These are phyloP conservation scores for Xerocomus amazonicus DNA, from an alignment of 1,284 basidiomycete species.

Conservation along the genomic window DNA sequence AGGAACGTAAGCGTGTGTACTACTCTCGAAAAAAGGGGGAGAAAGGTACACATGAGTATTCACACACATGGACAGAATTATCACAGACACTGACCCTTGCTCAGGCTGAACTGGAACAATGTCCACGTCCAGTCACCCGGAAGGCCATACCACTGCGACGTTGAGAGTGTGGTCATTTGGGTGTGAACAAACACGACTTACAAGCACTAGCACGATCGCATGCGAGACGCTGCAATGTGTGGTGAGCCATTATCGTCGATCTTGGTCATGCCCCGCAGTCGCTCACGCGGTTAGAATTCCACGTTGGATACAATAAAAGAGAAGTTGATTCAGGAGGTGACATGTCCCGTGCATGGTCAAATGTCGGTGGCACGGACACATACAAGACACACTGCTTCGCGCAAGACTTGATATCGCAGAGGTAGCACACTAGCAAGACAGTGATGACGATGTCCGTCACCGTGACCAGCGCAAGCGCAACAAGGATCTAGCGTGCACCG, in stretches of 20 bases:
- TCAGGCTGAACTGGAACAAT: constrained; percentile 14
- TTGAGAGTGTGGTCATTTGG: neutral
- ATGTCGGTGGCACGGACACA: neutral
- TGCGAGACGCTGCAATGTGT: constrained; percentile 8
- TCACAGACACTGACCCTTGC: constrained; percentile 11
- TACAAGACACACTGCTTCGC: constrained; percentile 7
- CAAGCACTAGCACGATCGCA: constrained; percentile 8
- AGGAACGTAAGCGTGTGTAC: constrained; percentile 20
- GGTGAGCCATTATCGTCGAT: neutral
- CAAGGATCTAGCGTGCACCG: constrained; percentile 5
- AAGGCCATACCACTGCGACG: constrained; percentile 11
- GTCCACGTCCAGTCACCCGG: constrained; percentile 8
- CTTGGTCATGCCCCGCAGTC: too few relatives aligned
- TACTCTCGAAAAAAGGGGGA: neutral
- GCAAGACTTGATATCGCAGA: constrained; percentile 4
- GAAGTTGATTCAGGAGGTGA: constrained; percentile 8
- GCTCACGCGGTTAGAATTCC: constrained; percentile 19
- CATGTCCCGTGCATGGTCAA: constrained; percentile 2
- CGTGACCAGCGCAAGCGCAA: constrained; percentile 14
- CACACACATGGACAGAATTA: neutral
- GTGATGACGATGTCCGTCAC: constrained; percentile 20
- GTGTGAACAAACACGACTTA: neutral
- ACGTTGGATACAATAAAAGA: constrained; percentile 14
- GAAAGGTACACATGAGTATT: neutral
- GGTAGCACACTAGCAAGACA: constrained; percentile 10